Base-by-base conservation (phyloP, 1,284 basidiomycete genomes). In the Cystobasidiaceae sp. region DNA sequence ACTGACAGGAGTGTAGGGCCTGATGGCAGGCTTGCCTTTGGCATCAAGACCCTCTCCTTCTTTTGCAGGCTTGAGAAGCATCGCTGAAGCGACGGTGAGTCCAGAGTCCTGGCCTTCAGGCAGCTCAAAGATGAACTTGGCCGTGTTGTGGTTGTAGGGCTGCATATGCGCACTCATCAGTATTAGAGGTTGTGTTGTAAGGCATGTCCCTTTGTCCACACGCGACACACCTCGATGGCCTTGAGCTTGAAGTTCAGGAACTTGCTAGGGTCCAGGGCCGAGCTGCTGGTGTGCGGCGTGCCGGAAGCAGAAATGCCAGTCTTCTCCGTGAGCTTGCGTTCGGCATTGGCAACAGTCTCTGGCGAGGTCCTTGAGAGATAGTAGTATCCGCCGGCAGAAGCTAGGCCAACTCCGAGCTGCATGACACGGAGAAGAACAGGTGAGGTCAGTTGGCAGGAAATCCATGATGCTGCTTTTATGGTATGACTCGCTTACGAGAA, bases 121-220 rank as follows among this genome's bases (percentile, higher is more conserved):
- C 39, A 97, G 82, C 73, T 87, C 86, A 75, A 98, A 96, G 64
- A 87, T 81, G 79, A 91, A 94, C 82, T 83, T 83, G 34, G 88
- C 81, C 4, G 89, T 86, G 79, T 94, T 92, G 82, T 94, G 88
- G 82, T 94, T 98, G 82, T 97, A 97, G 23, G 61, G 51, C 61
- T 64, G 49, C 19, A 23, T n/a, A n/a, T n/a, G n/a, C n/a, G n/a
- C n/a, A n/a, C n/a, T n/a, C n/a, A n/a, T n/a, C n/a, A n/a, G n/a
- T n/a, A n/a, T n/a, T n/a, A 17, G 45, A 50, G 6, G 32, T n/a
- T 39, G 11, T n/a, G n/a, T 39, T n/a, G n/a, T 11, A 11, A 39
- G 11, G 37, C 11, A 39, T 11, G 37, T 39, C 11, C 37, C 11
- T 39, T 39, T n/a, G 11, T n/a, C 23, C 23, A 46, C 9, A 9